Base-by-base conservation (phyloP, 225 moss, liverwort and hornwort genomes). In the Straminergon stramineum region DNA sequence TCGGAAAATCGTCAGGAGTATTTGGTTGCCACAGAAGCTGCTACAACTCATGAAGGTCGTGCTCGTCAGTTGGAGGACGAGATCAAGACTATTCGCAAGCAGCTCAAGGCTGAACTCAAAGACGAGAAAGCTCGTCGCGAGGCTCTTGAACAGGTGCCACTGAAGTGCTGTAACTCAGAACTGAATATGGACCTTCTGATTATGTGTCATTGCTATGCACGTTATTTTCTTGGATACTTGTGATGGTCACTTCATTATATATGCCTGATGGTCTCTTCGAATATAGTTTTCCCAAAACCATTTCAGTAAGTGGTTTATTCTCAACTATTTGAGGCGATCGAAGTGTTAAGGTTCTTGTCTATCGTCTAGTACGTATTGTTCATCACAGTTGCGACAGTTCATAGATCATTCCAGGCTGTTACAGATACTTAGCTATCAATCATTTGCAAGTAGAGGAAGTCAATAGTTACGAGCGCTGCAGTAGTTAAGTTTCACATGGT, bases 1-100 rank as follows among this genome's bases (percentile, higher is more conserved):
- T 95, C 96, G 18, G 99, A 99, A 91, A 95, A 94, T 85, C 95
- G 97, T 79, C 99, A 99, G 91, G 99, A 99, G 84, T 97, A 94
- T 91, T 88, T 99, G 87, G 99, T 95, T 80, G 92, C 99, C 81
- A 95, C 91, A 53, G 97, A 99, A 90, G 91, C 95, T 74, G 94
- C 97, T 55, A 92, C 96, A 65, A 99, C 96, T 73, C 93, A 95
- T 82, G 97, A 97, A 93, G 97, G 96, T 31, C 95, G 99, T 92
- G 97, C 96, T 76, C 94, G 91, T 89, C 99, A 99, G 93, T 87
- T 97, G 41, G 99, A 99, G 89, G 97, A 97, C 75, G 97, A 96
- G 87, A 93, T 99, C 69, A 93, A 95, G 81, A 90, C 92, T 27
- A 75, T 96, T 91, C 92, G 94, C 78, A 93, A 87, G 84, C 94